Percentiles rank a stretch among this genome's conserved stretches.
Conservation (phyloP, 2,329 filamentous ascomycete genomes). For the Colletotrichum brevisporum region DNA sequence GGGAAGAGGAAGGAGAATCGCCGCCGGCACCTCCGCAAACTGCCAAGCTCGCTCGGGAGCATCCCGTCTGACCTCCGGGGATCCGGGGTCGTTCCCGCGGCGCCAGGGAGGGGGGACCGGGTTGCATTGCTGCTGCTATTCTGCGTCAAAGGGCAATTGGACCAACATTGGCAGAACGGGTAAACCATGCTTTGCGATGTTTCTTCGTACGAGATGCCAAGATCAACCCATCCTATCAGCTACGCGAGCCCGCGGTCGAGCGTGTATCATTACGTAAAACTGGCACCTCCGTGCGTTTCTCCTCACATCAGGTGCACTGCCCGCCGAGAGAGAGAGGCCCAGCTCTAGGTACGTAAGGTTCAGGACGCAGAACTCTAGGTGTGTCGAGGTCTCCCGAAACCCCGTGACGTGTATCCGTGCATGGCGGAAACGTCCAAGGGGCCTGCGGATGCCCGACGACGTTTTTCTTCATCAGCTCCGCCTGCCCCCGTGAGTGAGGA, state of each 20-base stretch:
- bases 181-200: conserved; percentile 23
- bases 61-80: conserved; percentile 37
- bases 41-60: conserved; percentile 21
- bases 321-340: background rate
- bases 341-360: conserved; percentile 15
- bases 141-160: background rate
- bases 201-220: conserved; percentile 39
- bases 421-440: background rate
- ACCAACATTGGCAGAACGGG: background rate
- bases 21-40: background rate
- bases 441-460: background rate
- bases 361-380: conserved; percentile 25
- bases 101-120: background rate
- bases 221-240: conserved; percentile 21
- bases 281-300: conserved; percentile 35
- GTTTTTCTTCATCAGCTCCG: conserved; percentile 12
- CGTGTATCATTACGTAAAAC: conserved; percentile 40
- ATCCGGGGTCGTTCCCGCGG: conserved; percentile 32
- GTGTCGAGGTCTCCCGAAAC: conserved; percentile 21
- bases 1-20: background rate
- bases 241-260: conserved; percentile 10
- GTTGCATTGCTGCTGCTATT: background rate
- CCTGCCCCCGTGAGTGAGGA: background rate
- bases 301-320: conserved; percentile 21
- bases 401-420: conserved; percentile 22